These are phyloP conservation scores for Coemansia sp. DNA, from an alignment of 192 early-diverging fungal species.

Conservation along the genomic window DNA sequence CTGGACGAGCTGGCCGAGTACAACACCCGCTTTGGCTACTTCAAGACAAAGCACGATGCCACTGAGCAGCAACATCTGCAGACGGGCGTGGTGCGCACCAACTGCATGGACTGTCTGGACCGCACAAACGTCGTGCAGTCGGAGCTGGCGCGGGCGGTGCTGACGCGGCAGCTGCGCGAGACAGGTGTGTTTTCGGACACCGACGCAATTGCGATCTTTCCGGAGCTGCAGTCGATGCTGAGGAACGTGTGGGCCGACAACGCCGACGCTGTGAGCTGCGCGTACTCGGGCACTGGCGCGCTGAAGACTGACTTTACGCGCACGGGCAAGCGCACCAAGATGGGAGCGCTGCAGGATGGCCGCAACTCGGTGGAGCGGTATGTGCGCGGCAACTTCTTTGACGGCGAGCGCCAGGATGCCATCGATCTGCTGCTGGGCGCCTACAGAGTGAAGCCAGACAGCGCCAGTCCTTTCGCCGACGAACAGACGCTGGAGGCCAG, in stretches of 20 bases:
- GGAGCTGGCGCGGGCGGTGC: constrained; percentile 73
- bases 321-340: constrained; percentile 85
- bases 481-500: constrained; percentile 61
- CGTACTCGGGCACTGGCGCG: constrained; percentile 96
- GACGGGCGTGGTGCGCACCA: constrained; percentile 84
- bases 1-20: constrained; percentile 75
- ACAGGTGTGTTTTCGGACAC: constrained; percentile 63
- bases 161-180: constrained; percentile 74
- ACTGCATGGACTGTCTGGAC: constrained; percentile 99
- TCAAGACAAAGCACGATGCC: constrained; percentile 19
- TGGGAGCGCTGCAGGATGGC: constrained; percentile 80
- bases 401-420: constrained; percentile 90
- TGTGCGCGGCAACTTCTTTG: constrained; percentile 92
- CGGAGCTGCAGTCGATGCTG: constrained; percentile 70
- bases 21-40: constrained; percentile 63
- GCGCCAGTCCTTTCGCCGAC: constrained; percentile 57
- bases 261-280: constrained; percentile 86
- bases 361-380: constrained; percentile 84
- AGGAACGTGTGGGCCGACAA: constrained; percentile 98
- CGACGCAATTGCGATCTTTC: constrained; percentile 65
- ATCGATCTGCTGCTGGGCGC: constrained; percentile 86
- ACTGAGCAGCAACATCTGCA: constrained; percentile 52
- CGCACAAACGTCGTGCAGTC: constrained; percentile 99
- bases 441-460: constrained; percentile 45
- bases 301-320: constrained; percentile 98